Evolutionary conservation across 306 rosid species (phyloP).

Genomic region (Vachellia pachyceras): DNA sequence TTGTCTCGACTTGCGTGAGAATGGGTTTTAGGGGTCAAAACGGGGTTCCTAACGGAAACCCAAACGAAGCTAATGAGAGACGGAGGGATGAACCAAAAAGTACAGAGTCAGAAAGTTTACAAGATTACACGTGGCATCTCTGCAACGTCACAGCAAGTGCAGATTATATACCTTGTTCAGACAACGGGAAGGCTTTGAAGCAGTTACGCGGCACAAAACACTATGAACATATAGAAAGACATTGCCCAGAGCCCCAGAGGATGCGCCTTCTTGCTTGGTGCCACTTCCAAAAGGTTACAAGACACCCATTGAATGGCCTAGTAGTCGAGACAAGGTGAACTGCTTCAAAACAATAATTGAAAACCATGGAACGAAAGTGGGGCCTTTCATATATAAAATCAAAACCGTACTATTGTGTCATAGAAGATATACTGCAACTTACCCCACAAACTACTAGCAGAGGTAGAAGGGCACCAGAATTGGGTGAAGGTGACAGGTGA

Average conservation of each 20-base stretch:
- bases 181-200: constrained; percentile 72
- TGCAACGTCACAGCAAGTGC: constrained; percentile 75
- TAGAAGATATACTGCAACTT: constrained; percentile 78
- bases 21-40: too few relatives aligned
- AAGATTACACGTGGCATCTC: constrained; percentile 63
- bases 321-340: constrained; percentile 83
- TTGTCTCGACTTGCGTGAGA: too few relatives aligned
- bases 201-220: constrained; percentile 56
- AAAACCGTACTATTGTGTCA: constrained; percentile 5
- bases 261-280: constrained; percentile 84
- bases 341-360: constrained; percentile 7
- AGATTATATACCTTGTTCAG: constrained; percentile 94
- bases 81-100: constrained; percentile 59
- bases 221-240: constrained; percentile 89
- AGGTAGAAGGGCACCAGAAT: too few relatives aligned
- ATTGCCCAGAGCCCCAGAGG: constrained; percentile 85
- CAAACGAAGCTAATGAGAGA: too few relatives aligned
- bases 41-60: too few relatives aligned
- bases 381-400: constrained; percentile 5
- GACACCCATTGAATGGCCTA: constrained; percentile 69
- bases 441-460: too few relatives aligned
- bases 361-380: background rate
- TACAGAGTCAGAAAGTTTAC: constrained; percentile 38
- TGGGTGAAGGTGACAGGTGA: constrained; percentile 95
- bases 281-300: constrained; percentile 67